Evolutionary conservation across 371 early-diverging fungal genomes (phyloP).

Genomic region (Mortierella sp.): DNA sequence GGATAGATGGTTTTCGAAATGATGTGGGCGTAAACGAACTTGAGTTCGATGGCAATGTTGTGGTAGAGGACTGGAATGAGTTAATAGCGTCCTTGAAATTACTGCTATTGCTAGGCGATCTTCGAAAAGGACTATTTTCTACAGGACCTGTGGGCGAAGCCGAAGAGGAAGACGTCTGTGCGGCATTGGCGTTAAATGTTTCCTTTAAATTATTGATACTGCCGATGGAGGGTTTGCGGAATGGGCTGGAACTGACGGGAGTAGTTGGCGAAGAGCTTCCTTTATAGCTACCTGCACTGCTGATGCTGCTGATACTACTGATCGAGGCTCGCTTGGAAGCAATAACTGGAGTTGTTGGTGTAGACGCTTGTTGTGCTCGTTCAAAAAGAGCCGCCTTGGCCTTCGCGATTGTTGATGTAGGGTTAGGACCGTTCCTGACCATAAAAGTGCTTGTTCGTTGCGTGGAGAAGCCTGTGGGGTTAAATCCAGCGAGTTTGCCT

Average conservation of each 20-base stretch:
- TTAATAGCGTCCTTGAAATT: slow-evolving; percentile 12
- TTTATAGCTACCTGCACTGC: slow-evolving; percentile 8
- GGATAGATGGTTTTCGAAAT: slow-evolving; percentile 23
- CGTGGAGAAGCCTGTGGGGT: slow-evolving; percentile 13
- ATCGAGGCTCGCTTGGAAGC: slow-evolving; percentile 20
- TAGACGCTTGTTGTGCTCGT: slow-evolving; percentile 11
- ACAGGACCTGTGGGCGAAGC: slow-evolving; percentile 7
- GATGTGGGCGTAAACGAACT: slow-evolving; percentile 9
- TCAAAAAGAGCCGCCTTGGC: slow-evolving; percentile 37
- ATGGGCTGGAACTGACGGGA: slow-evolving; percentile 23
- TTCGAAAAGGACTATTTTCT: slow-evolving; percentile 9
- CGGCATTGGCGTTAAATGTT: background rate
- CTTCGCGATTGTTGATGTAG: slow-evolving; percentile 18
- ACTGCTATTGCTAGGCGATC: slow-evolving; percentile 5
- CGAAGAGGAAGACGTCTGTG: slow-evolving; percentile 9
- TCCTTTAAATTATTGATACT: slow-evolving; percentile 14
- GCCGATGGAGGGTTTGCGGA: slow-evolving; percentile 26
- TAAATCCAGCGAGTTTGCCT: slow-evolving; percentile 22
- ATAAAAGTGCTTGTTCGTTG: background rate
- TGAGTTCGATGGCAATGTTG: background rate
- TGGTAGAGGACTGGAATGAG: slow-evolving; percentile 6
- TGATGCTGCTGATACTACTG: slow-evolving; percentile 23
- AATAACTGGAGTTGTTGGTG: slow-evolving; percentile 19
- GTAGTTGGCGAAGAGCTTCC: slow-evolving; percentile 26
- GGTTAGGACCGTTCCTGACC: background rate